Base-by-base conservation (phyloP, 1,284 basidiomycete genomes). In the Microbotryum lychnidis-dioicae region DNA sequence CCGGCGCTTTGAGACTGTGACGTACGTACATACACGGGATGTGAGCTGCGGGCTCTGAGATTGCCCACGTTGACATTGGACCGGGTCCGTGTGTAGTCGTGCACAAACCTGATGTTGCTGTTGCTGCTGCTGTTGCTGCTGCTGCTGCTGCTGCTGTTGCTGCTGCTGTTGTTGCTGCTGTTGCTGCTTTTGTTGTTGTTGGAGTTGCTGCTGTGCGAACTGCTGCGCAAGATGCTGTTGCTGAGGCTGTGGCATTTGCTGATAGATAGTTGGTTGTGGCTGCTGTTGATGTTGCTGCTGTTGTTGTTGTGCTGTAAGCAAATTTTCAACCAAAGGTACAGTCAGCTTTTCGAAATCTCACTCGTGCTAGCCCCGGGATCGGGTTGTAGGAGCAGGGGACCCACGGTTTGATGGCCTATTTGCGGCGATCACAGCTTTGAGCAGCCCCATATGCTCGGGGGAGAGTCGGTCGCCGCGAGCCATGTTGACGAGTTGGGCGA, bases 401-500 rank as follows among this genome's bases (percentile, higher is more conserved):
- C 31, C n/a, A 31, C n/a, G 5, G 20, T 53, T 23, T 23, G 33
- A 31, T 14, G 23, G n/a, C 16, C n/a, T n/a, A 16, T 53, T 33
- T n/a, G 37, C n/a, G 25, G 60, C 62, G 5, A 66, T 62, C 1
- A 63, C 67, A 9, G 57, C 60, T 25, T 64, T 66, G 50, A 69
- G 57, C 42, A 57, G 58, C 3, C 33, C 47, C 67, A 69, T 66
- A 47, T 69, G 67, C 56, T 69, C 65, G 2, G 54, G 57, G 21
- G 55, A 60, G 44, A 69, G 25, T 10, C 65, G 47, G 0, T 60
- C 58, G 42, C 57, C 61, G 56, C 62, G 61, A 0, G 67, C 67
- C 45, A 69, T 59, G 29, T 55, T 53, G 62, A 69, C 64, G 61
- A 69, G 62, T 47, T 65, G 65, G 21, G 54, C 48, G 8, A 69